Conservation (phyloP, 23 red algal species). For the Cyanidiococcus yangmingshanensis region DNA sequence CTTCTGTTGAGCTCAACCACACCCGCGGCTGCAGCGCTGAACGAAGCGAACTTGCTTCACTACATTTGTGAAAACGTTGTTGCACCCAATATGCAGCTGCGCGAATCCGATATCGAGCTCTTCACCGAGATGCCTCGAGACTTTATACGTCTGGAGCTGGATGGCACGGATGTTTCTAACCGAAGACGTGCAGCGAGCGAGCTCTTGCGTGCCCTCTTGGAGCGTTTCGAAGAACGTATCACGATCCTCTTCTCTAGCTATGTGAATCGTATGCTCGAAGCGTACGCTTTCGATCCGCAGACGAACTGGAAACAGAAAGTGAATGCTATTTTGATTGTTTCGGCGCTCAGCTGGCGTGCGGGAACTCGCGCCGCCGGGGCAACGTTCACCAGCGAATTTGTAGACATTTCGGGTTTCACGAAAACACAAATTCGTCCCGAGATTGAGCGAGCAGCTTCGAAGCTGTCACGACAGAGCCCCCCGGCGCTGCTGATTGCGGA, state of each 20-base stretch:
- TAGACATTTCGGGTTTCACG: conserved; percentile 70
- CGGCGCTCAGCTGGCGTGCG: conserved; percentile 82
- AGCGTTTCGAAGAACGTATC: conserved; percentile 54
- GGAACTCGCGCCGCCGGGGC: conserved; percentile 64
- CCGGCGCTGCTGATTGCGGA: conserved; percentile 69
- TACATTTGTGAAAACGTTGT: conserved; percentile 80
- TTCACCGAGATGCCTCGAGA: conserved; percentile 93
- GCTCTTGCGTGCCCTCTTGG: conserved; percentile 67
- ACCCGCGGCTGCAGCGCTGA: not conserved
- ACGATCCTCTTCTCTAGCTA: conserved; percentile 53
- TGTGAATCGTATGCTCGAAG: conserved; percentile 45
- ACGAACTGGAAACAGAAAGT: conserved; percentile 74
- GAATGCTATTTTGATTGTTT: conserved; percentile 78
- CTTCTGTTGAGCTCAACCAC: conserved; percentile 41
- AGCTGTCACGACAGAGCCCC: conserved; percentile 25
- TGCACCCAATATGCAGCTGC: conserved; percentile 78
- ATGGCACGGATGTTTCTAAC: conserved; percentile 77
- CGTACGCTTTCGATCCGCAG: conserved; percentile 23
- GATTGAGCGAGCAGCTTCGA: conserved; percentile 28
- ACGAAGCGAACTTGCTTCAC: not conserved
- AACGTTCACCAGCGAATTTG: conserved; percentile 51
- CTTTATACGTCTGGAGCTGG: conserved; percentile 90
- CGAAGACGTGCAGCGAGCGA: conserved; percentile 71
- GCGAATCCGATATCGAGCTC: conserved; percentile 74
- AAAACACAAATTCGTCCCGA: conserved; percentile 48